phyloP scores from a whole-genome alignment of 805 yeast genomes.

The Starmerella vaccinii region DNA sequence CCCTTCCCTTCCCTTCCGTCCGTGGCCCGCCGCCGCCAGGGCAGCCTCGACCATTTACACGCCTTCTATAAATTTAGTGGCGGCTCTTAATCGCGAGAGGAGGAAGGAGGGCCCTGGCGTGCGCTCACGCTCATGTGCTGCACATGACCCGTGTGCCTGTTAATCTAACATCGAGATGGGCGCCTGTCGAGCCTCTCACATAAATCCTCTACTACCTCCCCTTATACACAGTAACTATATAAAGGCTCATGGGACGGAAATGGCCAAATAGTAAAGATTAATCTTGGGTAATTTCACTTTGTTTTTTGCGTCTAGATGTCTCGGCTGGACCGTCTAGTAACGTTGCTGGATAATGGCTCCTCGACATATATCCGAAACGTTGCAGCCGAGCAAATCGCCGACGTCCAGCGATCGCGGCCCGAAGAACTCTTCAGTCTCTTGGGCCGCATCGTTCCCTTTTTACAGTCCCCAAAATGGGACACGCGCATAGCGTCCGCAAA shows the following conservation, averaged over 20 bases:
- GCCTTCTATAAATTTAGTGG: not conserved
- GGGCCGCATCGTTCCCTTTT: conserved; percentile 83
- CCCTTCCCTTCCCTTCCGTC: too few species aligned
- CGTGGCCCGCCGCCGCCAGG: too few species aligned
- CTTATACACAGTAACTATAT: conserved; percentile 1
- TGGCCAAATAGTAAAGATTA: not conserved
- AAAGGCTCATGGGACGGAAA: not conserved
- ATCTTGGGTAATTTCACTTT: not conserved
- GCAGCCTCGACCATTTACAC: not conserved
- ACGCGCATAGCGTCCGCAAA: conserved; percentile 89
- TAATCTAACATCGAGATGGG: not conserved
- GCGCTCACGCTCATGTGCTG: not conserved
- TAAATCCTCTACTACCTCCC: conserved; percentile 3
- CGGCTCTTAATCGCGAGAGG: not conserved
- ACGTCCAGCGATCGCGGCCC: conserved; percentile 86
- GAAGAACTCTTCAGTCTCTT: conserved; percentile 76
- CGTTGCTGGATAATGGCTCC: conserved; percentile 78
- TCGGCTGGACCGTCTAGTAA: conserved; percentile 29
- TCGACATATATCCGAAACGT: conserved; percentile 87
- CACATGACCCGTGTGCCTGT: conserved; percentile 2
- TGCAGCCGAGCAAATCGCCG: conserved; percentile 95
- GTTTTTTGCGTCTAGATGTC: conserved; percentile 21
- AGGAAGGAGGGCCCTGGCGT: too few species aligned
- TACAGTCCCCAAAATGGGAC: conserved; percentile 83
- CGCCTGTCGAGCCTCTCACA: conserved; percentile 5